Conservation (phyloP, 805 yeast genomes). For the Metschnikowia lochheadii region DNA sequence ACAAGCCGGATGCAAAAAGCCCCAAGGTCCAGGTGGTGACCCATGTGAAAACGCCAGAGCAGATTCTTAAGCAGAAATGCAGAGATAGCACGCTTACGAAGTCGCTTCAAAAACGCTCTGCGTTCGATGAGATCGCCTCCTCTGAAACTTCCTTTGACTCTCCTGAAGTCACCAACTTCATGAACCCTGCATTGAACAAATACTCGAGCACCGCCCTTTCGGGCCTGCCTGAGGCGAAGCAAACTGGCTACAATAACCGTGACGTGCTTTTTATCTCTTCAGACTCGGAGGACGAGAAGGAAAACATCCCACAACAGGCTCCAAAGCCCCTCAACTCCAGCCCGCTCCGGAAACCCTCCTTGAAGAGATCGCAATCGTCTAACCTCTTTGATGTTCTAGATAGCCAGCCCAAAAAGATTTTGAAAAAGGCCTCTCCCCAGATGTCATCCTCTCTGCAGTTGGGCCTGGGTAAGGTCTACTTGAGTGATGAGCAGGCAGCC, state of each 20-base stretch:
- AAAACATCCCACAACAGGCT: constrained; percentile 6
- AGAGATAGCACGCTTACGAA: constrained; percentile 5
- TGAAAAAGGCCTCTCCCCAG: constrained; percentile 10
- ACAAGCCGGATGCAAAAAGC: not conserved
- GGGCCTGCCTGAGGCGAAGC: constrained; percentile 15
- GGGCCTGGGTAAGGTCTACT: constrained; percentile 2
- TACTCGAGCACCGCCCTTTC: constrained; percentile 7
- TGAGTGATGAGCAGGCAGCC: constrained; percentile 40
- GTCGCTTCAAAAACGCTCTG: constrained; percentile 11
- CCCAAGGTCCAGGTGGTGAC: not conserved
- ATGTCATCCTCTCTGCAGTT: constrained; percentile 2
- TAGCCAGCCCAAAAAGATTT: constrained; percentile 23
- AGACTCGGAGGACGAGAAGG: constrained; percentile 12
- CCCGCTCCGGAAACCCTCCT: constrained; percentile 9
- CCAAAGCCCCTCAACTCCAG: constrained; percentile 1
- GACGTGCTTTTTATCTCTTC: constrained; percentile 10
- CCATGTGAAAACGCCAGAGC: constrained; percentile 7
- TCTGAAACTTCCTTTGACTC: constrained; percentile 37
- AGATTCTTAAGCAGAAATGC: not conserved
- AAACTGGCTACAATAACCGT: not conserved
- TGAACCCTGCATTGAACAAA: constrained; percentile 26
- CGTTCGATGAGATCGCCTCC: constrained; percentile 16
- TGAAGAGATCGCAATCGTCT: constrained; percentile 21
- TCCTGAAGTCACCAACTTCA: constrained; percentile 35
- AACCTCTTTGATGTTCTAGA: constrained; percentile 18